phyloP scores from a whole-genome alignment of 805 yeast genomes.

The Myxozyma mucilagina region DNA sequence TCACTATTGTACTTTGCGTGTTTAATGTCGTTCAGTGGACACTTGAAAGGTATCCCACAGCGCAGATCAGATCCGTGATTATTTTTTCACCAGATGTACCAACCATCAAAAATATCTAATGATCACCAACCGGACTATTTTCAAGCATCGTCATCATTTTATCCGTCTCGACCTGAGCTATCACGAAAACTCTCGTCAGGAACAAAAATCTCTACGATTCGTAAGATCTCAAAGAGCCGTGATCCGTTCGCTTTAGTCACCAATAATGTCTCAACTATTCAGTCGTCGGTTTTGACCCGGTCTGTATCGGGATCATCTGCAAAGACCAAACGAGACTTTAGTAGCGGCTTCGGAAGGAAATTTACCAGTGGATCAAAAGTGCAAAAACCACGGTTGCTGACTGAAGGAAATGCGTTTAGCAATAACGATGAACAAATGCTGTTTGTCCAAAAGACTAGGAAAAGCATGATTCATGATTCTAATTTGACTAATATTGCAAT shows the following conservation, averaged over 20 bases:
- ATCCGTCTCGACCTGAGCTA: background rate
- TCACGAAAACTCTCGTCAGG: constrained; percentile 1
- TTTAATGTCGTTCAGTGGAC: too few relatives aligned
- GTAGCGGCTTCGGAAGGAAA: background rate
- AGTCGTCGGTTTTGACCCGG: background rate
- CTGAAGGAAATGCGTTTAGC: background rate
- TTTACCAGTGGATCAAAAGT: background rate
- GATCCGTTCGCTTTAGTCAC: constrained; percentile 7
- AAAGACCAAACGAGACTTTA: background rate
- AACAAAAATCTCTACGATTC: background rate
- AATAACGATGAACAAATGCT: background rate
- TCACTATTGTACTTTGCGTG: too few relatives aligned
- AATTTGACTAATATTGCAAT: background rate
- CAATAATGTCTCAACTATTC: background rate
- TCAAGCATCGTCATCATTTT: background rate
- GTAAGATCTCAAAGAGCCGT: constrained; percentile 4
- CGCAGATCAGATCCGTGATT: too few relatives aligned
- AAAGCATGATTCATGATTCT: background rate
- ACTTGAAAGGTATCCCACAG: too few relatives aligned
- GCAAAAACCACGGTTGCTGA: background rate
- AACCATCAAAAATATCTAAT: background rate
- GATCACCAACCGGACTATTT: background rate
- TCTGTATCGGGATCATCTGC: background rate
- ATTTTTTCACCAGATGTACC: background rate
- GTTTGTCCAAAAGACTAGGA: background rate